Evolutionary conservation across 2,329 filamentous ascomycete species (phyloP).

Genomic region (Nannizzia gypsea): DNA sequence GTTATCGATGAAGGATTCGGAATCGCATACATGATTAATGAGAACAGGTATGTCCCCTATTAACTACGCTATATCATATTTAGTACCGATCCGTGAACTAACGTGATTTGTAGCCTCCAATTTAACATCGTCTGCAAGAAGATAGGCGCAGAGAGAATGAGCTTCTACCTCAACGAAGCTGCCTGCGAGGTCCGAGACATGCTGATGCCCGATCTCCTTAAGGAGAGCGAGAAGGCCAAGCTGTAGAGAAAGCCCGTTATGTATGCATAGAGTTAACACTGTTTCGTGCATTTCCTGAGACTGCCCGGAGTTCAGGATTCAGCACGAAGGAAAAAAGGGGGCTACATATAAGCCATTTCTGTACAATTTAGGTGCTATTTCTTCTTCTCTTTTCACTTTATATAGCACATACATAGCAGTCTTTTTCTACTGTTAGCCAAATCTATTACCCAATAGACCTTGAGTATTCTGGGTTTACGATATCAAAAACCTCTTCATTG

Average conservation of each 20-base stretch:
- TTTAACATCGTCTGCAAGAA: constrained; percentile 97
- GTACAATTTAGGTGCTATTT: constrained; percentile 1
- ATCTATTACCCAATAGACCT: not conserved
- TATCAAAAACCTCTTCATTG: not conserved
- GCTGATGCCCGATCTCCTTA: constrained; percentile 58
- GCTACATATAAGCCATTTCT: not conserved
- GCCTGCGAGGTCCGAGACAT: constrained; percentile 81
- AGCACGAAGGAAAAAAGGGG: not conserved
- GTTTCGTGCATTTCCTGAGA: not conserved
- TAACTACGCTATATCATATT: not conserved
- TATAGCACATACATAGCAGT: not conserved
- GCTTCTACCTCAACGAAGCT: constrained; percentile 88
- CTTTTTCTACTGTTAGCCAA: not conserved
- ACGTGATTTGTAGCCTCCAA: constrained; percentile 54
- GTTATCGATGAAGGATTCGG: constrained; percentile 93
- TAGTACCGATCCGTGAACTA: not conserved
- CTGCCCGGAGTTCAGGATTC: not conserved
- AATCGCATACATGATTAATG: constrained; percentile 99
- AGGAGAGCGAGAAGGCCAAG: constrained; percentile 70
- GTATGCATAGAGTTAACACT: not conserved
- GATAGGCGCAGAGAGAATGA: constrained; percentile 83
- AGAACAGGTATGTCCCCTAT: constrained; percentile 56
- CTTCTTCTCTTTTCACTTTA: not conserved
- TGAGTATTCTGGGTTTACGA: not conserved
- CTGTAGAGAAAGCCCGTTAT: constrained; percentile 43